Base-by-base conservation (phyloP, 148 eudicot species). In the Pouteria glomerata region DNA sequence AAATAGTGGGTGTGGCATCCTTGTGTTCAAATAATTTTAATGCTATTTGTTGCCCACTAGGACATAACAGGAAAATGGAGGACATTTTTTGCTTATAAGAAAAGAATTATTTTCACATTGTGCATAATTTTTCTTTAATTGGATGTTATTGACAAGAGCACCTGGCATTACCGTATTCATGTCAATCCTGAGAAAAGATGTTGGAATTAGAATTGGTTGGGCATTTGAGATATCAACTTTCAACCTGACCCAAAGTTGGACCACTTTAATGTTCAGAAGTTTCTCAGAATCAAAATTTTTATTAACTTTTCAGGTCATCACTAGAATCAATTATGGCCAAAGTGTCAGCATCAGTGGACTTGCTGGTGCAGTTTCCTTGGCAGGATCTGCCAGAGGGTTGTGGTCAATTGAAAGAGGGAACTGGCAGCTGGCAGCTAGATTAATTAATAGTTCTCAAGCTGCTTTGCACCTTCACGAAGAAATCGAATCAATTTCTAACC, bases 351-450 rank as follows among this genome's bases (percentile, higher is more conserved):
- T 94, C 73, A 94, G 97, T 80, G 98, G 96, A 66, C 86, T 94
- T 77, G 98, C 97, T 45, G 98, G 98, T 79, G 91, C 91, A 58
- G 97, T 94, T 71, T 89, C 98, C 30, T 78, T 94, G 84, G 98
- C 96, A 31, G 98, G 98, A 31, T 86, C 97, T 65, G 96, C 86
- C 18, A 93, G 87, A 35, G 91, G 88, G 23, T 80, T 89, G 69
- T 94, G 97, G 97, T 76, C 97, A 34, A 72, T 94, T 79, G 88
- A 91, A 82, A 97, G 96, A 60, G 98, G 98, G 24, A 94, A 94
- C 69, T 91, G 96, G 93, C 96, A 89, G 78, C 79, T 94, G 82
- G 97, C 90, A 76, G 84, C 88, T 33, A 91, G 96, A 66, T 80
- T 94, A 69, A 83, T 94, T n/a, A 84, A 85, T 56, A 74, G 53